Conservation (phyloP, 2,329 filamentous ascomycete genomes). For the Colletotrichum endophyticum region DNA sequence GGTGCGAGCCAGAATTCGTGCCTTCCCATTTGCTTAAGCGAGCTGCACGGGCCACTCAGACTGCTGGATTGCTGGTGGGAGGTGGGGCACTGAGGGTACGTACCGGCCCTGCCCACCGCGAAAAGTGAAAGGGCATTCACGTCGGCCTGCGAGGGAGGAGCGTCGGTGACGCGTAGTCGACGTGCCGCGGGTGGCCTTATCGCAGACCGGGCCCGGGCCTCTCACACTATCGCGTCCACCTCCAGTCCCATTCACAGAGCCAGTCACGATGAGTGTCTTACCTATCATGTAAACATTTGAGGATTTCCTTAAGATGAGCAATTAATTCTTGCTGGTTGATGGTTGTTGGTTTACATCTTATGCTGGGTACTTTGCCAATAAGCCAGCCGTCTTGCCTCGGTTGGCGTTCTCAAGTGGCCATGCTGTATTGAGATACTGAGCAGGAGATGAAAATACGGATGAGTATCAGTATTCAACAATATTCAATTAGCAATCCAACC, state of each 20-base stretch:
- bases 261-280: not conserved
- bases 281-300: not conserved
- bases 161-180: constrained; percentile 2
- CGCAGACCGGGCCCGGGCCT: not conserved
- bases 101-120: not conserved
- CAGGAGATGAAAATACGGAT: not conserved
- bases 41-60: not conserved
- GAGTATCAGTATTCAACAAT: not conserved
- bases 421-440: too few relatives aligned
- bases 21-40: not conserved
- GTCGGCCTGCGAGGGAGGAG: not conserved
- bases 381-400: not conserved
- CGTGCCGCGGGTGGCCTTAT: not conserved
- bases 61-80: not conserved
- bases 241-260: not conserved
- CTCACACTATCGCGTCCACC: not conserved
- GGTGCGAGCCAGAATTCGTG: not conserved
- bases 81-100: not conserved
- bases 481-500: not conserved
- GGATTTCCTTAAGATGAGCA: not conserved
- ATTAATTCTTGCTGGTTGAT: not conserved
- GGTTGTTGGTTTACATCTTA: fast-evolving
- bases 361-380: not conserved
- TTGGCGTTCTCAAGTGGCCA: not conserved
- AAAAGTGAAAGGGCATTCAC: not conserved